phyloP scores from a whole-genome alignment of 164 flowering plant species.

The Tetrastigma voinierianum region DNA sequence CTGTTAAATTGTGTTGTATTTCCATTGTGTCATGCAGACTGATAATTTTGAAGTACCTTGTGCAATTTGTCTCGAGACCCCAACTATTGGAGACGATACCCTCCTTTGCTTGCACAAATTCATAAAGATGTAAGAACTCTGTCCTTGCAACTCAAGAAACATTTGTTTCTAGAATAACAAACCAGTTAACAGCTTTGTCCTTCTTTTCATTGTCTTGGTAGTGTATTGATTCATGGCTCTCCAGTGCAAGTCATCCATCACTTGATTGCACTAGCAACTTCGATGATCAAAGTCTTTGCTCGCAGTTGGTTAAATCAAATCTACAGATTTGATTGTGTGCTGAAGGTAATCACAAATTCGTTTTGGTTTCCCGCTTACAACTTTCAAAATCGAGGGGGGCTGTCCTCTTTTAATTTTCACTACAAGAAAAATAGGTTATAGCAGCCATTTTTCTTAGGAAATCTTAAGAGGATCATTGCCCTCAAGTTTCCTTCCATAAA shows the following conservation, averaged over 20 bases:
- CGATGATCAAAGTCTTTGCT: background rate
- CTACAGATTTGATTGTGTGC: background rate
- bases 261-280: conserved; percentile 27
- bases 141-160: background rate
- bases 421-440: too few relatives aligned
- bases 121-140: conserved; percentile 76
- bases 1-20: background rate
- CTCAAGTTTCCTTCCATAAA: too few relatives aligned
- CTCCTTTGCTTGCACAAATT: conserved; percentile 95
- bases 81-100: conserved; percentile 67
- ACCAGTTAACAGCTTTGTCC: background rate
- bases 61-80: conserved; percentile 86
- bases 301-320: too few relatives aligned
- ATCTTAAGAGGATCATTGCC: too few relatives aligned
- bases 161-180: background rate
- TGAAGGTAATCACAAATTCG: background rate
- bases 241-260: conserved; percentile 83
- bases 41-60: conserved; percentile 69
- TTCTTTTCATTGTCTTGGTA: conserved; percentile 29
- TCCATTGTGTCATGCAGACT: conserved; percentile 34
- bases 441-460: too few relatives aligned
- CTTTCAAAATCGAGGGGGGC: background rate
- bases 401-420: background rate
- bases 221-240: conserved; percentile 98
- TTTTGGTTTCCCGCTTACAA: background rate